Conservation (phyloP, 768 basidiomycete species). For the Cubamyces lactineus region DNA sequence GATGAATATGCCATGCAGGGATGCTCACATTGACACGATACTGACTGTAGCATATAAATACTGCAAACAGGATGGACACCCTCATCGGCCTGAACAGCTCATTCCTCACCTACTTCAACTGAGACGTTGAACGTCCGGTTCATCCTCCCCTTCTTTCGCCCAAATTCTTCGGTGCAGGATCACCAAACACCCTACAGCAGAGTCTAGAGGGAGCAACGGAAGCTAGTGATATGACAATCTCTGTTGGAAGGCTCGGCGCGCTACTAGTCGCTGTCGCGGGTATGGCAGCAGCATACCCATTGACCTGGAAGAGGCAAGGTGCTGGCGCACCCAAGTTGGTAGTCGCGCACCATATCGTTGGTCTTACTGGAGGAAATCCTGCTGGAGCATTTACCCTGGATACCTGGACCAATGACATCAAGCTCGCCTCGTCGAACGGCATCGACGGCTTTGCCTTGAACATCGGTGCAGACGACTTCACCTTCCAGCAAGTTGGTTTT, state of each 20-base stretch:
- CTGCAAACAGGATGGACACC: neutral
- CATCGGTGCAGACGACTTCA: slow-evolving; percentile 58
- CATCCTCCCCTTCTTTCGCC: neutral
- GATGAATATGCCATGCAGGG: too few relatives aligned
- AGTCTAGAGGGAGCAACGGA: too few relatives aligned
- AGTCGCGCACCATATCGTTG: slow-evolving; percentile 66
- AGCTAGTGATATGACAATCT: neutral
- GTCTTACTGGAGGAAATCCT: slow-evolving; percentile 54
- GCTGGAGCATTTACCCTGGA: slow-evolving; percentile 48
- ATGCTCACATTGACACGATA: too few relatives aligned
- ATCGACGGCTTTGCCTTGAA: slow-evolving; percentile 68
- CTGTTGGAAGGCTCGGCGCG: neutral
- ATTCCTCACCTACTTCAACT: neutral
- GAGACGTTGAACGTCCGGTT: slow-evolving; percentile 6
- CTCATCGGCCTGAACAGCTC: neutral
- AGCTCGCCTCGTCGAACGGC: slow-evolving; percentile 49
- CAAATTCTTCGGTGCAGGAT: neutral
- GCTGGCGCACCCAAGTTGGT: slow-evolving; percentile 41
- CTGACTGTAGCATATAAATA: neutral
- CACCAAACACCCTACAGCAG: too few relatives aligned
- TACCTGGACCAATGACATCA: slow-evolving; percentile 61
- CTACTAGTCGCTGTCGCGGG: slow-evolving; percentile 1
- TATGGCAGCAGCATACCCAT: neutral
- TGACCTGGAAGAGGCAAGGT: neutral
- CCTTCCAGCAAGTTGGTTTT: slow-evolving; percentile 47